Percentiles rank a stretch among this genome's conserved stretches.
Evolutionary conservation across 2,329 filamentous ascomycete genomes (phyloP).

Genomic region (Whalleya microplaca): DNA sequence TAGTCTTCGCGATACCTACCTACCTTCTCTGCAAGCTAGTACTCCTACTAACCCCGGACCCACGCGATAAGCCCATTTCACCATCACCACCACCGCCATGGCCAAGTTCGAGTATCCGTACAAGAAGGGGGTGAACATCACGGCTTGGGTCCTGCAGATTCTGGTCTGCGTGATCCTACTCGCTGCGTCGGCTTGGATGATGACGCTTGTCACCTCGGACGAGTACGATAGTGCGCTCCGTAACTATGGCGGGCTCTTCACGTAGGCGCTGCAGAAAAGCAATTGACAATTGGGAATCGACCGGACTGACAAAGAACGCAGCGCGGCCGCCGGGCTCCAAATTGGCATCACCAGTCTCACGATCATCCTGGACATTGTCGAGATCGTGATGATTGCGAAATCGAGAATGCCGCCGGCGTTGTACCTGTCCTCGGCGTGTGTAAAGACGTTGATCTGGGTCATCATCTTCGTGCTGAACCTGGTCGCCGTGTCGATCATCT

Average conservation of each 20-base stretch:
- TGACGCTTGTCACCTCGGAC: slow-evolving; percentile 7
- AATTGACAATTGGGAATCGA: background rate
- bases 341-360: slow-evolving; percentile 26
- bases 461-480: slow-evolving; percentile 25
- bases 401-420: slow-evolving; percentile 29
- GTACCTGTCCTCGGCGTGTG: slow-evolving; percentile 28
- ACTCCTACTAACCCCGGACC: too few relatives aligned
- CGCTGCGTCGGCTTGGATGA: slow-evolving; percentile 16
- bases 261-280: slow-evolving; percentile 13
- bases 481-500: slow-evolving; percentile 11
- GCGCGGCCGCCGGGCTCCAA: slow-evolving; percentile 24
- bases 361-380: slow-evolving; percentile 29
- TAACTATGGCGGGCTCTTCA: slow-evolving; percentile 10
- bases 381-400: slow-evolving; percentile 30
- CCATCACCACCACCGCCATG: slow-evolving; percentile 13
- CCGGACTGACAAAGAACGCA: slow-evolving; percentile 5
- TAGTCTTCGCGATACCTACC: background rate
- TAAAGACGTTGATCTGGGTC: slow-evolving; percentile 29
- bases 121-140: slow-evolving; percentile 29
- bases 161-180: slow-evolving; percentile 28
- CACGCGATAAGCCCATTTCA: background rate
- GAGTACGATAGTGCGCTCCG: slow-evolving; percentile 2
- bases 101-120: slow-evolving; percentile 30
- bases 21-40: too few relatives aligned
- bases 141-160: slow-evolving; percentile 32